Base-by-base conservation (phyloP, 805 yeast genomes). In the Tetrapisispora fleetii region DNA sequence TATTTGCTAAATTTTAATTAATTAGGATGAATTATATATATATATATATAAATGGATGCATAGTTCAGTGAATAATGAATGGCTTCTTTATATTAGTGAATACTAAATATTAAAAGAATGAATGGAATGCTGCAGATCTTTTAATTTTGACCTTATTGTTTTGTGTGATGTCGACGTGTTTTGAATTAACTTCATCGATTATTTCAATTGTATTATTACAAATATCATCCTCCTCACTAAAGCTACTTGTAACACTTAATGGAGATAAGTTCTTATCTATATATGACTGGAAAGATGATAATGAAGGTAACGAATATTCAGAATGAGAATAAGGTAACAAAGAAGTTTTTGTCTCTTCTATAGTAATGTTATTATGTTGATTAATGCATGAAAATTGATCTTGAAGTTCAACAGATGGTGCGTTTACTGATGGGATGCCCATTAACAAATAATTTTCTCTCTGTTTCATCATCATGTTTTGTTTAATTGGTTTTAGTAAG, bases 401-500 rank as follows among this genome's bases (percentile, higher is more conserved):
- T 41, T 30, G 44, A 14, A 41, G 10, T 14, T 18, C 35, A 17
- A 40, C 8, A 11, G 21, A 40, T 24, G 36, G 48, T 50, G 44
- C 11, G 17, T 49, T 47, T 38, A 60, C 58, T 1, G 60, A 49
- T 38, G 53, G 52, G 51, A 55, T 54, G 28, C 21, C 8, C 44
- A 41, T 41, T 16, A 62, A 48, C 37, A 66, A 53, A 40, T 56
- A 50, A 14, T 60, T 59, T 47, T 59, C 42, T 30, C 45, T 42
- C 10, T 45, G 32, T 16, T 39, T 32, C 35, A 33, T 21, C 24
- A 62, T 43, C 57, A 63, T 35, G 33, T 58, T 55, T 8, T 56
- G 67, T 68, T 84, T 86, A 67, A 90, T 89, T 40, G 89, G 85
- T 13, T 73, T 69, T 48, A 93, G 68, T 70, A 93, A 88, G 32